Evolutionary conservation across 1,284 basidiomycete species (phyloP).

Genomic region (Austropuccinia psidii): DNA sequence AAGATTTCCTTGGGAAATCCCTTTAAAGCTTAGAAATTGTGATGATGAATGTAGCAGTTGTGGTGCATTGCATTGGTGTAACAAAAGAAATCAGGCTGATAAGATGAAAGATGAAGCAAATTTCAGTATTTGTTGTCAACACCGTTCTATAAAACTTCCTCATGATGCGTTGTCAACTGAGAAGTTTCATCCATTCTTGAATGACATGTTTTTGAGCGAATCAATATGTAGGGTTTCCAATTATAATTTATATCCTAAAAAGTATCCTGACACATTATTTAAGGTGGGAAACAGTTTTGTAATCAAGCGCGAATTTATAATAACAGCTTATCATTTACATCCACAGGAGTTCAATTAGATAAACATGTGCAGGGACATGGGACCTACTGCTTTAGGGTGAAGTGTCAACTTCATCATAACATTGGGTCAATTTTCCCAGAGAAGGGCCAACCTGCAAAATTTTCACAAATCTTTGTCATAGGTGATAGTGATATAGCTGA

Average conservation of each 20-base stretch:
- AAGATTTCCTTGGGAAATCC: too few species aligned
- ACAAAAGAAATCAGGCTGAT: too few species aligned
- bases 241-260: too few species aligned
- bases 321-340: background rate
- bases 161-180: too few species aligned
- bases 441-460: background rate
- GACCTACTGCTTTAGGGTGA: background rate
- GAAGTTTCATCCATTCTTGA: too few species aligned
- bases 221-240: too few species aligned
- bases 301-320: background rate
- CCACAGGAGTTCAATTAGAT: background rate
- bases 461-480: conserved; percentile 3
- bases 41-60: background rate
- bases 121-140: background rate
- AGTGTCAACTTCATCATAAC: background rate
- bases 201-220: too few species aligned
- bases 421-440: background rate
- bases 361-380: background rate
- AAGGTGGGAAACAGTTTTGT: background rate
- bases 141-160: background rate
- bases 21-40: too few species aligned
- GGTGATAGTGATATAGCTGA: background rate
- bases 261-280: too few species aligned
- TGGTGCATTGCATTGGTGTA: background rate
- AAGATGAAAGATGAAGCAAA: too few species aligned